A percentile compares a stretch with the other conserved stretches of the same genome.
phyloP scores from a whole-genome alignment of 148 eudicot species.

The Vaccinium myrtillus region DNA sequence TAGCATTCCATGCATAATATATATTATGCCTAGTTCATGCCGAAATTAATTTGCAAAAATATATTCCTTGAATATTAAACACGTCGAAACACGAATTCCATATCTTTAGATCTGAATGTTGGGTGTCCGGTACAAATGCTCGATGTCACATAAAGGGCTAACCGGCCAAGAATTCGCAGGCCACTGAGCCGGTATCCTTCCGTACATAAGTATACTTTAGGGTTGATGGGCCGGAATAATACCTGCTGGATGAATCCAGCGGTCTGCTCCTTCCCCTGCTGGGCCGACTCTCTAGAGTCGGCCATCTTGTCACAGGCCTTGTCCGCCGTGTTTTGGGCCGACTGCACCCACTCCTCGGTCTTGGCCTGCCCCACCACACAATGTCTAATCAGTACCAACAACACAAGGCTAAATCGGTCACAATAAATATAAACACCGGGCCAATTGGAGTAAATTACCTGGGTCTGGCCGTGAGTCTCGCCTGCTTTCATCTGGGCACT shows the following conservation, averaged over 20 bases:
- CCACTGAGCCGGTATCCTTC: no score
- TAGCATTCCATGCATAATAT: neutral
- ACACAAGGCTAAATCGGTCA: neutral
- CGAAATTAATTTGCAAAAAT: no score
- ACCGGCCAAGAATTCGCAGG: no score
- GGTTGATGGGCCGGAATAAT: neutral
- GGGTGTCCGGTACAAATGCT: neutral
- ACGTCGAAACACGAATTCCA: neutral
- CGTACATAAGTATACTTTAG: neutral
- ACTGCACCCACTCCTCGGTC: constrained; percentile 19
- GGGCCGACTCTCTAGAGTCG: constrained; percentile 6
- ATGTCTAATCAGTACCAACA: neutral
- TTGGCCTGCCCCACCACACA: constrained; percentile 13
- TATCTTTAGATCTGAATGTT: no score
- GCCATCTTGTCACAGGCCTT: constrained; percentile 15
- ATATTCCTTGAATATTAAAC: no score
- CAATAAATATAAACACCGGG: neutral
- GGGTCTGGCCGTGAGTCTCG: constrained; percentile 17
- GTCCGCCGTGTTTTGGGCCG: constrained; percentile 16
- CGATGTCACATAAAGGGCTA: no score
- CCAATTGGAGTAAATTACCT: neutral
- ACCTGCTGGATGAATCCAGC: constrained; percentile 24
- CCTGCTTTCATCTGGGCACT: constrained; percentile 19
- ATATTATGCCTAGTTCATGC: no score
- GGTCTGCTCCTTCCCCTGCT: constrained; percentile 15